Evolutionary conservation across 306 rosid genomes (phyloP).

Genomic region (Cyamopsis tetragonoloba): DNA sequence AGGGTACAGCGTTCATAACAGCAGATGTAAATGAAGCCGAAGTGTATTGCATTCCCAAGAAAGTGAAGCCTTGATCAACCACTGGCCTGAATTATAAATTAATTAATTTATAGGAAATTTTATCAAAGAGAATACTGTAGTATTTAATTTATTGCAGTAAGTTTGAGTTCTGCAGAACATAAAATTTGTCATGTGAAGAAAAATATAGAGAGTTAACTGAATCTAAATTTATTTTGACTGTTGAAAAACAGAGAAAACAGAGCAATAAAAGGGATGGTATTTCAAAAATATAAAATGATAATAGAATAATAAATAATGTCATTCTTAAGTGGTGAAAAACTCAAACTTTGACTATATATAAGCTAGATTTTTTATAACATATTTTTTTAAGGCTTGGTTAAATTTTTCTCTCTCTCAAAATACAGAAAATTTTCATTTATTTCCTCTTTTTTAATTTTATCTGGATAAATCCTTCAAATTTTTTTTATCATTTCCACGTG

Average conservation of each 20-base stretch:
- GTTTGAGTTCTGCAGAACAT: not conserved
- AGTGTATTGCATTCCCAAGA: conserved; percentile 72
- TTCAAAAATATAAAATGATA: not conserved
- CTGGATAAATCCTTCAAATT: too few species aligned
- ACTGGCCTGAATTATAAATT: conserved; percentile 53
- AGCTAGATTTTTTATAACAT: not conserved
- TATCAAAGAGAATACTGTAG: too few species aligned
- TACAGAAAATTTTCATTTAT: too few species aligned
- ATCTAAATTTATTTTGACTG: not conserved
- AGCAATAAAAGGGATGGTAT: not conserved
- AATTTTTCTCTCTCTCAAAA: too few species aligned
- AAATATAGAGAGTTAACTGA: too few species aligned
- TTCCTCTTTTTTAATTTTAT: too few species aligned
- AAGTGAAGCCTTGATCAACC: conserved; percentile 65
- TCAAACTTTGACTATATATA: not conserved
- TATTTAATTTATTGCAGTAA: not conserved
- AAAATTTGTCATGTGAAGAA: not conserved
- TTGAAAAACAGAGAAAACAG: not conserved
- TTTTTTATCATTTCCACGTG: too few species aligned
- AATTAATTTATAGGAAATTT: not conserved
- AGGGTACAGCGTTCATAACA: conserved; percentile 73
- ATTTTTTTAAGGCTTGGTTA: too few species aligned
- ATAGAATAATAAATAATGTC: not conserved
- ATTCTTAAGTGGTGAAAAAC: not conserved
- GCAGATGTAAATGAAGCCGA: conserved; percentile 71